phyloP scores from a whole-genome alignment of 139 green algal genomes.

The Bryopsis sp. region DNA sequence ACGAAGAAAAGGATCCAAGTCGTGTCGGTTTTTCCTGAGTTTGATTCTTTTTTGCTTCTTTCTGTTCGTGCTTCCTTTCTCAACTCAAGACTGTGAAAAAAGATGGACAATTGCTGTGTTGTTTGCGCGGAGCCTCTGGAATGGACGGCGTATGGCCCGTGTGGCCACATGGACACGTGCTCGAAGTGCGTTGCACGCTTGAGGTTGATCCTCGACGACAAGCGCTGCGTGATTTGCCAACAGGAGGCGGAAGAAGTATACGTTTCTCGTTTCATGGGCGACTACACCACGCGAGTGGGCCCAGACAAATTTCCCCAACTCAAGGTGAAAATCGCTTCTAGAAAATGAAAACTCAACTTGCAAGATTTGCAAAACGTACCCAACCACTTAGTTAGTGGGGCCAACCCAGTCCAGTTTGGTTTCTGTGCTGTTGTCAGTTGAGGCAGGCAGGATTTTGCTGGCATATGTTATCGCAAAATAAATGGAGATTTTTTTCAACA shows the following conservation, averaged over 20 bases:
- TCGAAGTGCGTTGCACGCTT: constrained; percentile 60
- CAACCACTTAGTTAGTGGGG: no score
- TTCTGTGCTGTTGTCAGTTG: constrained; percentile 6
- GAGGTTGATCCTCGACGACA: constrained; percentile 76
- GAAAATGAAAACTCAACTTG: background rate
- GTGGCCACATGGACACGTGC: constrained; percentile 77
- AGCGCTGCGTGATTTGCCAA: constrained; percentile 77
- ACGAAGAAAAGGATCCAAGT: no score
- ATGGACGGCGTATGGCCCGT: constrained; percentile 66
- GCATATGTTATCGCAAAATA: no score
- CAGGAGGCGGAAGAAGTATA: constrained; percentile 43
- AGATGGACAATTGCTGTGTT: constrained; percentile 60
- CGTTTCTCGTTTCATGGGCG: constrained; percentile 63
- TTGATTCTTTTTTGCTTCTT: no score
- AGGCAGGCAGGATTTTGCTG: no score
- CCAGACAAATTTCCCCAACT: constrained; percentile 45
- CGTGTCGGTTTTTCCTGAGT: no score
- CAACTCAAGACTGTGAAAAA: no score
- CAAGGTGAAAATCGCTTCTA: constrained; percentile 38
- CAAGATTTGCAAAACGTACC: no score
- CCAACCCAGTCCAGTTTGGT: no score
- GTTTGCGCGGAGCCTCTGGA: constrained; percentile 82
- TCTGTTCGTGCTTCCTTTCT: no score
- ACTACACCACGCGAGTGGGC: constrained; percentile 54
- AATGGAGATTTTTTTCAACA: no score